phyloP scores from a whole-genome alignment of 75 land plant species.

The Ceratopteris richardii region DNA sequence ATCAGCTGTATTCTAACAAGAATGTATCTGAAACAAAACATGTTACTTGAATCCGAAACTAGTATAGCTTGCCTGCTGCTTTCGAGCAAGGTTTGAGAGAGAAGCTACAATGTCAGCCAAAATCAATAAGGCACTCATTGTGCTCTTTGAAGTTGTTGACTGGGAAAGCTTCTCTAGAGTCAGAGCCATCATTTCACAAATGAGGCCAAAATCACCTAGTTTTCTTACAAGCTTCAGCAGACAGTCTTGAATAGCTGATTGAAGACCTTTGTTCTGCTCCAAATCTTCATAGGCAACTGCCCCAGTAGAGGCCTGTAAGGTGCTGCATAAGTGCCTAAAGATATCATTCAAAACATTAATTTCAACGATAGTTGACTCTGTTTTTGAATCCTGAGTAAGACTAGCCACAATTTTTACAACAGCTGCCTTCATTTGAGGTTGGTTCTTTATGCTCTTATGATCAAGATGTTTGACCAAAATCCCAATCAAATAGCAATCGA shows the following conservation, averaged over 20 bases:
- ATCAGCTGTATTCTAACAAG: background rate
- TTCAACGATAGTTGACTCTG: slow-evolving; percentile 53
- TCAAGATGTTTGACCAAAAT: slow-evolving; percentile 83
- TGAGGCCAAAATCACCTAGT: slow-evolving; percentile 78
- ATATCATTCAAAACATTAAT: slow-evolving; percentile 73
- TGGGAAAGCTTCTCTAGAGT: slow-evolving; percentile 65
- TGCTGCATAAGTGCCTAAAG: slow-evolving; percentile 66
- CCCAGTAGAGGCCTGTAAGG: slow-evolving; percentile 53
- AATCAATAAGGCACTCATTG: slow-evolving; percentile 55
- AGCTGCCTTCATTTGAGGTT: slow-evolving; percentile 74
- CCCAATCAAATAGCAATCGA: slow-evolving; percentile 58
- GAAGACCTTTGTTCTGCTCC: slow-evolving; percentile 46
- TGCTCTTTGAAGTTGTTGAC: slow-evolving; percentile 44
- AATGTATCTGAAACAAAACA: background rate
- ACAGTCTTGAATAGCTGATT: slow-evolving; percentile 67
- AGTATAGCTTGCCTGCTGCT: background rate
- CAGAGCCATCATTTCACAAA: slow-evolving; percentile 72
- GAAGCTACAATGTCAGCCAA: slow-evolving; percentile 66
- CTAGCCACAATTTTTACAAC: slow-evolving; percentile 54
- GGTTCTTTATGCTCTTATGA: slow-evolving; percentile 56
- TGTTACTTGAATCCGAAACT: background rate
- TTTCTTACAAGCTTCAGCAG: slow-evolving; percentile 57
- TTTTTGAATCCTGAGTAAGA: slow-evolving; percentile 52
- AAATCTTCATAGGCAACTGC: slow-evolving; percentile 27
- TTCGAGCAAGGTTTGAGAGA: slow-evolving; percentile 19